Evolutionary conservation across 2,329 filamentous ascomycete species (phyloP).

Genomic region (Diaporthe sp.): DNA sequence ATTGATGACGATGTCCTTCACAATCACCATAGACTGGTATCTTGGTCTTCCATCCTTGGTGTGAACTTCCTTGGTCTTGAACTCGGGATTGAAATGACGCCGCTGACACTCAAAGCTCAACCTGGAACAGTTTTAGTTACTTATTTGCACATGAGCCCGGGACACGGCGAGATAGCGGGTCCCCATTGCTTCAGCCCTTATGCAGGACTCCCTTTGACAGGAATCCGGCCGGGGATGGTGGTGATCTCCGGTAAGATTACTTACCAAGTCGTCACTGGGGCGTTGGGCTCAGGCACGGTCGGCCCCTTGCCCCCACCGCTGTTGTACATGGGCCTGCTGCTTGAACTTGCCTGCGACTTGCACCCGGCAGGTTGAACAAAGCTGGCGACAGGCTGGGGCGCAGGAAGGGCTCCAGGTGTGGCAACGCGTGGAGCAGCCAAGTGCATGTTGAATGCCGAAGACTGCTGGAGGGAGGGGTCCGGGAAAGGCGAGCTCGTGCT

Average conservation of each 20-base stretch:
- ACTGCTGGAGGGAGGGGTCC: neutral
- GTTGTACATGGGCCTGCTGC: neutral
- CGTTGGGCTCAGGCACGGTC: neutral
- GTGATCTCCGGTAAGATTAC: neutral
- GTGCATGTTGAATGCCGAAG: neutral
- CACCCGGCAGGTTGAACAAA: neutral
- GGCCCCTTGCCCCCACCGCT: constrained; percentile 6
- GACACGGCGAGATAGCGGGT: no score
- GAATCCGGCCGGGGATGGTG: no score
- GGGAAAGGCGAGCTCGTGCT: neutral
- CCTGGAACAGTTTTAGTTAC: neutral
- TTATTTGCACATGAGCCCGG: no score
- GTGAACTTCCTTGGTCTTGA: neutral
- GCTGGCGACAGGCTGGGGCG: neutral
- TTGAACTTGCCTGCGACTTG: neutral
- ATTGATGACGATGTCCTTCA: constrained; percentile 22
- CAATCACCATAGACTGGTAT: constrained; percentile 32
- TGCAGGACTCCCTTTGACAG: no score
- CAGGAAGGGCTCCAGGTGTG: neutral
- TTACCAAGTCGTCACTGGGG: constrained; percentile 25
- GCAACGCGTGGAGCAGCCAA: constrained; percentile 7
- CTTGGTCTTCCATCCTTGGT: constrained; percentile 12
- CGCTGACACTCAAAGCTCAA: constrained; percentile 41
- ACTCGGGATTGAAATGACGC: constrained; percentile 41
- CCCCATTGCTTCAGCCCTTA: no score